phyloP scores from a whole-genome alignment of 768 basidiomycete species.

The Lentinula guzmanii region DNA sequence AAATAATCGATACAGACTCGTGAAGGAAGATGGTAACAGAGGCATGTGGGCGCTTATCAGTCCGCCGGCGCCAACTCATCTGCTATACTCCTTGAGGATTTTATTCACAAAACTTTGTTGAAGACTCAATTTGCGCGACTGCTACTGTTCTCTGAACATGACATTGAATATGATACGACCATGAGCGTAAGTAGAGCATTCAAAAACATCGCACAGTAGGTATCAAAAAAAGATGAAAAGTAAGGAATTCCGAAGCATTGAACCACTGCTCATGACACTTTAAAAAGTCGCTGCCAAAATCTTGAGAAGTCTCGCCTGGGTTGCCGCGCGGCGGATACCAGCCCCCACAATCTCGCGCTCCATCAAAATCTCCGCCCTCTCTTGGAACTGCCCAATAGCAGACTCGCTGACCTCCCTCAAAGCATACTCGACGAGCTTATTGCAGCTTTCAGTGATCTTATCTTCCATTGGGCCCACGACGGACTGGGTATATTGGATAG shows the following conservation, averaged over 20 bases:
- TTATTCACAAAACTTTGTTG: too few relatives aligned
- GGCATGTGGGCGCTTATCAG: background rate
- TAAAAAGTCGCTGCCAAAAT: background rate
- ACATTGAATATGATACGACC: too few relatives aligned
- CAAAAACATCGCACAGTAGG: too few relatives aligned
- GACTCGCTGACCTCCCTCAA: background rate
- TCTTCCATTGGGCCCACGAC: constrained; percentile 1
- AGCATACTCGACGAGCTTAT: background rate
- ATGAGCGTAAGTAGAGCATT: too few relatives aligned
- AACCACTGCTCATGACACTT: too few relatives aligned
- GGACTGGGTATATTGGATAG: background rate
- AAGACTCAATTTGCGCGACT: too few relatives aligned
- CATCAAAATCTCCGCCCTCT: constrained; percentile 2
- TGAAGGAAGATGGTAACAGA: constrained; percentile 26
- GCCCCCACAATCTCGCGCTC: constrained; percentile 1
- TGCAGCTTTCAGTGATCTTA: background rate
- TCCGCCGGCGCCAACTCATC: too few relatives aligned
- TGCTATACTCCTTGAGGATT: too few relatives aligned
- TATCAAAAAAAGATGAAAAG: too few relatives aligned
- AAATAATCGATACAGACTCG: constrained; percentile 55
- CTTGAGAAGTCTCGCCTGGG: background rate
- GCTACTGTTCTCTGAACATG: too few relatives aligned
- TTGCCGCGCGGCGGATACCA: background rate
- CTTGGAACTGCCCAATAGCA: background rate
- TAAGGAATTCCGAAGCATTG: too few relatives aligned